Percentiles rank a stretch among this genome's conserved stretches.
phyloP scores from a whole-genome alignment of 495 filamentous ascomycete species.

The Hyaloscypha bicolor region DNA sequence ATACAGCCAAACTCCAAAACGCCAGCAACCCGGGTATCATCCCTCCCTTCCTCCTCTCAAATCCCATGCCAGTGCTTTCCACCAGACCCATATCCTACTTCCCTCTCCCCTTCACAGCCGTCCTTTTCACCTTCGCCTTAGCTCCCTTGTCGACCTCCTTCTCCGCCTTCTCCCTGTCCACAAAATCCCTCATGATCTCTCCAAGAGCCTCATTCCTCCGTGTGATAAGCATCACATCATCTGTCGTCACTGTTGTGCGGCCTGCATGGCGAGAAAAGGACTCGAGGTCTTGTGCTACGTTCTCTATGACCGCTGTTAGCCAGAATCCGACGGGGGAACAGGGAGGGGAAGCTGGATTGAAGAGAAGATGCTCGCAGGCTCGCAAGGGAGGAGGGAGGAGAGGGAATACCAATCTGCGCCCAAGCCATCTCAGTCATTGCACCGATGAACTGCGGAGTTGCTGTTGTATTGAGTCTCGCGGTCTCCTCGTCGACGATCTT shows the following conservation, averaged over 20 bases:
- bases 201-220: slow-evolving; percentile 84
- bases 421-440: slow-evolving; percentile 90
- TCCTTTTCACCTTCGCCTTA: not conserved
- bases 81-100: too few relatives aligned
- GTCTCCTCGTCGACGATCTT: slow-evolving; percentile 89
- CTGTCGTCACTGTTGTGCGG: slow-evolving; percentile 74
- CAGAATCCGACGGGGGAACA: not conserved
- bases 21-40: too few relatives aligned
- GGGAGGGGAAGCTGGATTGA: too few relatives aligned
- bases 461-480: slow-evolving; percentile 73
- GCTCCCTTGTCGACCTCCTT: slow-evolving; percentile 1
- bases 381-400: not conserved
- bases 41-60: too few relatives aligned
- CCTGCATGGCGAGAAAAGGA: slow-evolving; percentile 89
- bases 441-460: slow-evolving; percentile 93
- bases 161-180: slow-evolving; percentile 59
- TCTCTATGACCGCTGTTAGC: slow-evolving; percentile 49
- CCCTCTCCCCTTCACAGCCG: not conserved
- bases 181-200: slow-evolving; percentile 65
- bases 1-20: too few relatives aligned
- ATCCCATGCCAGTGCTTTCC: too few relatives aligned
- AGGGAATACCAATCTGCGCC: slow-evolving; percentile 74
- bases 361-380: too few relatives aligned
- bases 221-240: slow-evolving; percentile 85
- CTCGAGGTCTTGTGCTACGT: slow-evolving; percentile 73